Evolutionary conservation across 176 grass and related monocot species (phyloP).

Genomic region (Musa itinerans): DNA sequence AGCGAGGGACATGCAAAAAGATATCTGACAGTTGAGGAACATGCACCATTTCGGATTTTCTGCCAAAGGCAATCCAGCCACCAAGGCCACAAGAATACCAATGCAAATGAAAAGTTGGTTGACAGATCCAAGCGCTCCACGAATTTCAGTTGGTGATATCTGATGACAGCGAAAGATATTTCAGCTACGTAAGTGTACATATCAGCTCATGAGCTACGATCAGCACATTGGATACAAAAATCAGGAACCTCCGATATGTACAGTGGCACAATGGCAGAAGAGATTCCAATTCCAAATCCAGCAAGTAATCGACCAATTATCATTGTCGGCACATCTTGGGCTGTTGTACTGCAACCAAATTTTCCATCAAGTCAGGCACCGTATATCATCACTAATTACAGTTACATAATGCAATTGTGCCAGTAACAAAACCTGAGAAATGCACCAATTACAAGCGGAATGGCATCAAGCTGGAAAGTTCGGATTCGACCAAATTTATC

Average conservation of each 20-base stretch:
- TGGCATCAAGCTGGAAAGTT: slow-evolving; percentile 86
- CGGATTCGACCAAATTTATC: slow-evolving; percentile 92
- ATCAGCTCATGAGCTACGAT: not conserved
- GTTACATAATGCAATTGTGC: no score
- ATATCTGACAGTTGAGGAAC: slow-evolving; percentile 7
- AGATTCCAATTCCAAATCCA: slow-evolving; percentile 94
- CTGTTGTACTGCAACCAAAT: slow-evolving; percentile 54
- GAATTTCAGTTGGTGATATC: slow-evolving; percentile 99
- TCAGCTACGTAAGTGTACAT: slow-evolving; percentile 18
- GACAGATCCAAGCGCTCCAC: slow-evolving; percentile 90
- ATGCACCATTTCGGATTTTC: slow-evolving; percentile 76
- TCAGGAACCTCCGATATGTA: slow-evolving; percentile 91
- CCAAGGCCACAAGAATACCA: slow-evolving; percentile 87
- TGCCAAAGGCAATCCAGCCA: slow-evolving; percentile 87
- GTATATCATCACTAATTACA: no score
- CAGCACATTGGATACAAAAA: slow-evolving; percentile 17
- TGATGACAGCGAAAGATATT: slow-evolving; percentile 29
- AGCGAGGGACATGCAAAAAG: no score
- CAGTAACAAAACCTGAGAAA: slow-evolving; percentile 54
- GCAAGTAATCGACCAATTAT: slow-evolving; percentile 87
- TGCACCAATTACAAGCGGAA: slow-evolving; percentile 76
- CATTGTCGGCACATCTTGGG: slow-evolving; percentile 83
- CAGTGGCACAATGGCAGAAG: slow-evolving; percentile 95
- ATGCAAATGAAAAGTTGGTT: slow-evolving; percentile 99
- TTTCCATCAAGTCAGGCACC: not conserved